phyloP scores from a whole-genome alignment of 2,329 filamentous ascomycete species.

The Neodidymelliopsis sp. region DNA sequence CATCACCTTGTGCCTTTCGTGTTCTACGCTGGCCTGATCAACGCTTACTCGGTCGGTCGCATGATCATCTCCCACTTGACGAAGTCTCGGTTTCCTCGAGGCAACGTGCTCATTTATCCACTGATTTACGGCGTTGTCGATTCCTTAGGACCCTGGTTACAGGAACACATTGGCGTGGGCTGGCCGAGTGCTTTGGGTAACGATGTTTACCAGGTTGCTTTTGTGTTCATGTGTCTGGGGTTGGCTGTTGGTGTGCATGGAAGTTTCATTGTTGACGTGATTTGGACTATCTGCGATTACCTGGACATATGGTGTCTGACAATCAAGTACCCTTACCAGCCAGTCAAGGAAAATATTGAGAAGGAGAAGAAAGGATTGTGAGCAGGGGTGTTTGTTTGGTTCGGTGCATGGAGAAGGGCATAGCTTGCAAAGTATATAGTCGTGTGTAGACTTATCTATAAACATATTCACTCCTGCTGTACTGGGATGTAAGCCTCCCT shows the following conservation, averaged over 20 bases:
- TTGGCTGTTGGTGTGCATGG: conserved; percentile 90
- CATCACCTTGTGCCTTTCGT: conserved; percentile 88
- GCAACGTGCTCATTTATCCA: conserved; percentile 83
- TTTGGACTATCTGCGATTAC: conserved; percentile 97
- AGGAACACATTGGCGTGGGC: conserved; percentile 56
- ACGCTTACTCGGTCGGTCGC: conserved; percentile 92
- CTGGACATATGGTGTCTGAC: conserved; percentile 98
- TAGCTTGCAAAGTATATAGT: too few species aligned
- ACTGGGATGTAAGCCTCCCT: too few species aligned
- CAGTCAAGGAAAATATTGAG: conserved; percentile 44
- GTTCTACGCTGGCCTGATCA: conserved; percentile 86
- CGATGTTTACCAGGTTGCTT: conserved; percentile 87
- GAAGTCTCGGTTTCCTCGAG: conserved; percentile 86
- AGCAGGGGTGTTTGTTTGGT: neutral
- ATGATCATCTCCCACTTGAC: conserved; percentile 96
- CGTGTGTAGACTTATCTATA: too few species aligned
- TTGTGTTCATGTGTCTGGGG: conserved; percentile 88
- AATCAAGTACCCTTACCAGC: conserved; percentile 80
- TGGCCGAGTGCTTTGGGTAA: conserved; percentile 56
- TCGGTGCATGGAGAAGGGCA: too few species aligned
- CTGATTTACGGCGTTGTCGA: conserved; percentile 81
- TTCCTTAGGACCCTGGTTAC: conserved; percentile 74
- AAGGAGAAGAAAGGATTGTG: conserved; percentile 37
- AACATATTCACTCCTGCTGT: too few species aligned
- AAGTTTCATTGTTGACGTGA: conserved; percentile 96